Evolutionary conservation across 1,284 basidiomycete species (phyloP), one percentile per base, ranked within the genome.

Genomic region (Puccinia polysora): DNA sequence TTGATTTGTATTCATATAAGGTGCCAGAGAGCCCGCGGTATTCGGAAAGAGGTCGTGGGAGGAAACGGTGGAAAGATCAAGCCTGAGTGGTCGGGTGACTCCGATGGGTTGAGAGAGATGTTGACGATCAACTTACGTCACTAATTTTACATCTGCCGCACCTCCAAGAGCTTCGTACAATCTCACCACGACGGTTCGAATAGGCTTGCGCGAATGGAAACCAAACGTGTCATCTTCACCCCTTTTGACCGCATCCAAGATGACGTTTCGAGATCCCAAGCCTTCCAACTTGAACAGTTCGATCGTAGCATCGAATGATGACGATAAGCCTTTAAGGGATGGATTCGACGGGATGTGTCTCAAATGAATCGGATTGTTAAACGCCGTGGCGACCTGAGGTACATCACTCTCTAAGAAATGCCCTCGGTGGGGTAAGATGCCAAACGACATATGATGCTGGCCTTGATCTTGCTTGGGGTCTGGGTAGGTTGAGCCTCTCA

Each of bases 181-280:
- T 7, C 94, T 84, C 53, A 95, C 81, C 2, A 97, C 82, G 73
- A 97, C 81, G 0, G 86, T 88, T 64, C 80, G 78, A 49, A 82
- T 82, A 10, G 73, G n/a, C 23, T 49, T 45, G 12, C 59, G 34
- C n/a, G 77, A 75, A 20, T 72, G 53, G 32, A 75, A 76, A 55
- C 76, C 68, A 75, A 87, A 86, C 30, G 86, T 83, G 77, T 95
- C 91, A 73, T 90, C 85, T 77, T 97, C 91, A 23, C 91, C 92
- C 43, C 94, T 87, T 81, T 98, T 98, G 80, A 97, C 83, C 4
- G 94, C 97, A 80, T 97, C 94, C 10, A 97, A 83, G 79, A 94
- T 84, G 25, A 97, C 86, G 78, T 40, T 52, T 32, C 45, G 36
- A 25, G 56, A 40, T 34, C 69, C 43, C 30, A 63, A 20, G 45